These are phyloP conservation scores for Sordariomycetes sp. DNA, from an alignment of 2,329 filamentous ascomycete species.

Conservation along the genomic window DNA sequence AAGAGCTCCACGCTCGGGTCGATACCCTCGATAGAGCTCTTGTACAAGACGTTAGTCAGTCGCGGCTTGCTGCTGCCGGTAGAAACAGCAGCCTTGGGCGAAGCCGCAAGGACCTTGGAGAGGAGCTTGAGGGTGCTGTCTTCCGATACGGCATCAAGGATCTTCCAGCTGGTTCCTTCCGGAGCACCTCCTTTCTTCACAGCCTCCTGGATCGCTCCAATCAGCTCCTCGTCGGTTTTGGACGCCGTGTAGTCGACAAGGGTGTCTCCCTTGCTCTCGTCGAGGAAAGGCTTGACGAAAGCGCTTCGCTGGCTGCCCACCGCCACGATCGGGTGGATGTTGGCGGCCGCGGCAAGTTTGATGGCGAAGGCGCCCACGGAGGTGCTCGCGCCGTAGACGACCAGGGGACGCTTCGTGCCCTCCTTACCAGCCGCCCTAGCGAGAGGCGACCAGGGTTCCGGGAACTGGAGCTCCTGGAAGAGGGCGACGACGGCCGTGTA, in stretches of 20 bases:
- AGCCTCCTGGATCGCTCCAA: constrained; percentile 7
- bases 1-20: constrained; percentile 8
- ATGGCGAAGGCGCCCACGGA: constrained; percentile 49
- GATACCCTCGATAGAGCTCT: constrained; percentile 2
- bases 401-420: constrained; percentile 7
- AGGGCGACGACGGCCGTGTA: constrained; percentile 44
- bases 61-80: constrained; percentile 7
- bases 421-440: no score
- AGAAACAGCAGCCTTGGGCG: constrained; percentile 6
- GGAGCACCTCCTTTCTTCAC: constrained; percentile 4
- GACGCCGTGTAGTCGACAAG: constrained; percentile 11
- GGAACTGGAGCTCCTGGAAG: constrained; percentile 34
- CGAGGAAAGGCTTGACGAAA: constrained; percentile 6
- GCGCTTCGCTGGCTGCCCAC: constrained; percentile 33
- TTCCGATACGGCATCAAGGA: constrained; percentile 10
- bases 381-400: constrained; percentile 42
- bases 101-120: constrained; percentile 7
- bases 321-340: constrained; percentile 50
- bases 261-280: constrained; percentile 6
- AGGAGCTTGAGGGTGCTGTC: no score
- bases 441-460: constrained; percentile 34
- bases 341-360: constrained; percentile 35
- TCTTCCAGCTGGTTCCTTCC: constrained; percentile 4
- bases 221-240: constrained; percentile 7
- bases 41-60: constrained; percentile 8